Evolutionary conservation across 78 protist genomes (phyloP), one percentile per base, ranked within the genome.

Genomic region (Dictyostelium purpureum): DNA sequence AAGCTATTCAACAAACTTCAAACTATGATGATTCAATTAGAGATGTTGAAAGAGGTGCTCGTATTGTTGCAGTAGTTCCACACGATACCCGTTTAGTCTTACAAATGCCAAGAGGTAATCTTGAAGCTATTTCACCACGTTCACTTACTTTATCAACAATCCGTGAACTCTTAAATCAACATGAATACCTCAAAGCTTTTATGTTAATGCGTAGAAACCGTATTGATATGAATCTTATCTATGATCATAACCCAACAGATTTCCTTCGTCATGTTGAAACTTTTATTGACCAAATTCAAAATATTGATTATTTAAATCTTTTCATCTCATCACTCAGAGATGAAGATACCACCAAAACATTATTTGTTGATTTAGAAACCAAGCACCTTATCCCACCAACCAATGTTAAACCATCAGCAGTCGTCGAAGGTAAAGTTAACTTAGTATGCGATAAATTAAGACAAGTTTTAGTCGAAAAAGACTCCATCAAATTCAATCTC

Each of bases 61-160:
- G 77, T n/a, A 45, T 96, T 24, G 95, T 92, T 28, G 88, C 73
- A 0, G 95, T 70, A 9, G 76, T 78, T 6, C 85, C 96, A 7
- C 77, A 65, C 19, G 96, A 90, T 51, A 85, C 92, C 45, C 51
- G 92, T 31, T 51, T 85, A 7, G 82, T 85, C n/a, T 51, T 73
- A 4, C 80, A 85, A 87, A 95, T 95, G 97, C 98, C 97, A 9
- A 70, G 97, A 37, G 98, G 97, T 51, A 97, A 95, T 26, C 77
- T 97, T 21, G 97, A 97, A 57, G 85, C 94, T 1, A 93, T 95
- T 37, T 14, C 90, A 42, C 98, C 98, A 45, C 63, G 92, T 51
- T 85, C 92, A 33, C 66, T 85, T 0, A 83, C 95, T 3, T 65
- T 75, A 12, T 59, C 96, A 1, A 79, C 95, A 19, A 77, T 94